Evolutionary conservation across 2,329 filamentous ascomycete species (phyloP), one percentile per base, ranked within the genome.

Genomic region (Fusarium dimerum): DNA sequence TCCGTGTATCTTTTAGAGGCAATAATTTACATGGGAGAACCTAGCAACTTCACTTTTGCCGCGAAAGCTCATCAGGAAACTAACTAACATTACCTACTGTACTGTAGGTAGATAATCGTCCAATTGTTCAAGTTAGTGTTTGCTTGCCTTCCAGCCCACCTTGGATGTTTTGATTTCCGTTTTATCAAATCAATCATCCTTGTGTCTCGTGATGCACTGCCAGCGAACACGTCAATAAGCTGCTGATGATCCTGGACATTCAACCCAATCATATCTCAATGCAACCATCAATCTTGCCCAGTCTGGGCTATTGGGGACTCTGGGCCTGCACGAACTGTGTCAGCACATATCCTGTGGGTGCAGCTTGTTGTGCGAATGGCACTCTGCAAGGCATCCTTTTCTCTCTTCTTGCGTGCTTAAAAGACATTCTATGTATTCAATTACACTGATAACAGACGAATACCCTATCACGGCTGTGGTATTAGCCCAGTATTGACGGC

Each of bases 181-280:
- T 26, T 26, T 26, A 26, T 26, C 20, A 26, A 26, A 26, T 26
- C 20, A 26, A 26, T 26, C 20, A 61, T 55, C 62, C 62, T 46
- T 52, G 54, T 55, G 47, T 4, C 59, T 61, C 55, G 60, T 66
- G 64, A 66, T 63, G 59, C 59, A 60, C 48, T 66, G 64, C 63
- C 64, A 66, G 63, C 64, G 59, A 66, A 66, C 60, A 65, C 61
- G 55, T 62, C 64, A 59, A 63, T 55, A 51, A 57, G 57, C 39
- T 30, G 51, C 56, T 44, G 43, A 50, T 50, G 50, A 57, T 52
- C 36, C 48, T 51, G 50, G 44, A 40, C 41, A 51, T 36, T 9
- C 15, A 39, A 40, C 15, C 63, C 63, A 65, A 65, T 66, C 52
- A 57, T 26, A 7, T 26, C 7, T 26, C 20, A 26, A 26, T 26